These are phyloP conservation scores for Lipomyces anomalus DNA, from an alignment of 805 yeast species.

Conservation along the genomic window DNA sequence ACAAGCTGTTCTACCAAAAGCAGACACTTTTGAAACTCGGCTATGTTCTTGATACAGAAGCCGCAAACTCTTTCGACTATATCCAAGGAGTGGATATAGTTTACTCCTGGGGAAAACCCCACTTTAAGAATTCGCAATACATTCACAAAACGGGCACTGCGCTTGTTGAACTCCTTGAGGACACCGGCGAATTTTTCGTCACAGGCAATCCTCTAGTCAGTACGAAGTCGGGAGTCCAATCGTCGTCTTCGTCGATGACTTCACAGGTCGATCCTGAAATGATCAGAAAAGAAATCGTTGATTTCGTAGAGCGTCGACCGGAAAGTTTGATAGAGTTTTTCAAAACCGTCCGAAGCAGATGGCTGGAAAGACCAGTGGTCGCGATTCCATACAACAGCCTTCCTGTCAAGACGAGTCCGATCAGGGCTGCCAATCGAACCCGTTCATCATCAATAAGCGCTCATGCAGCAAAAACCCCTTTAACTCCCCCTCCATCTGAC, in stretches of 20 bases:
- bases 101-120: constrained; percentile 90
- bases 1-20: constrained; percentile 69
- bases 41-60: constrained; percentile 75
- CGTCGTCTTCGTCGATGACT: background rate
- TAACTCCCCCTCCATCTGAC: constrained; percentile 23
- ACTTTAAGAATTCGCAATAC: constrained; percentile 77
- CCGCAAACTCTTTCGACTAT: constrained; percentile 41
- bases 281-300: constrained; percentile 17
- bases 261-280: constrained; percentile 12
- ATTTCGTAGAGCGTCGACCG: constrained; percentile 15
- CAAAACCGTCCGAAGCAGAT: constrained; percentile 8
- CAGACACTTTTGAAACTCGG: constrained; percentile 64
- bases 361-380: constrained; percentile 19
- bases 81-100: constrained; percentile 51
- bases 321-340: constrained; percentile 13
- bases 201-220: constrained; percentile 21
- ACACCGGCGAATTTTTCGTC: constrained; percentile 20
- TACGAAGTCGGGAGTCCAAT: background rate
- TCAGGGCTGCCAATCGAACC: constrained; percentile 4
- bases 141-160: constrained; percentile 86
- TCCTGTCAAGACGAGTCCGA: constrained; percentile 6
- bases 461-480: constrained; percentile 9
- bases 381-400: constrained; percentile 23
- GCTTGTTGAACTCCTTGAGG: constrained; percentile 44
- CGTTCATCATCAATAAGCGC: constrained; percentile 1